phyloP scores from a whole-genome alignment of 2,329 filamentous ascomycete genomes.

The Calonectria hawksworthii region DNA sequence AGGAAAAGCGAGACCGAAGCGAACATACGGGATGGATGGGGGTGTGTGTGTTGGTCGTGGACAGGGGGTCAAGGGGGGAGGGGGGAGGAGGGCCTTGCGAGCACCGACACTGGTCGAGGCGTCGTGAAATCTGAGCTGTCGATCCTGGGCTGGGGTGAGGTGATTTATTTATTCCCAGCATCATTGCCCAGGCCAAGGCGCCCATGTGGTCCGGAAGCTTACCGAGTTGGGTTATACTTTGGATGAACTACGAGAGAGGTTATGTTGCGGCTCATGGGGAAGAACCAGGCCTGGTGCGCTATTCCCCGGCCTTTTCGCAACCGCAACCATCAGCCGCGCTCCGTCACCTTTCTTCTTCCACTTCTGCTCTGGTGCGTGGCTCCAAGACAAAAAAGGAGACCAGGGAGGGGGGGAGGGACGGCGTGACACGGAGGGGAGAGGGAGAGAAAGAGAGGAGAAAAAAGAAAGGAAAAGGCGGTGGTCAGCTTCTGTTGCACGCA shows the following conservation, averaged over 20 bases:
- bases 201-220: conserved; percentile 1
- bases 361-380: background rate
- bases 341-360: conserved; percentile 6
- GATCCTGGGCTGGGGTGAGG: background rate
- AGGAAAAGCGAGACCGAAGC: conserved; percentile 9
- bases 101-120: background rate
- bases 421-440: conserved; percentile 11
- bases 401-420: conserved; percentile 8
- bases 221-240: conserved; percentile 3
- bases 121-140: conserved; percentile 9
- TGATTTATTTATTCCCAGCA: conserved; percentile 9
- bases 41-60: background rate
- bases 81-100: background rate
- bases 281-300: background rate
- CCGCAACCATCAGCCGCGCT: background rate
- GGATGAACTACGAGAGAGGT: background rate
- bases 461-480: background rate
- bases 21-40: background rate
- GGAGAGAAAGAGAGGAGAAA: background rate
- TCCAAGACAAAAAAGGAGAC: conserved; percentile 28
- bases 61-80: background rate
- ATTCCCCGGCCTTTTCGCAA: background rate
- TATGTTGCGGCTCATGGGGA: background rate
- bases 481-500: conserved; percentile 2
- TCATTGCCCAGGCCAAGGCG: background rate